Percentiles rank a stretch among this genome's conserved stretches.
Evolutionary conservation across 176 grass and related monocot genomes (phyloP).

Genomic region (Paspalum vaginatum): DNA sequence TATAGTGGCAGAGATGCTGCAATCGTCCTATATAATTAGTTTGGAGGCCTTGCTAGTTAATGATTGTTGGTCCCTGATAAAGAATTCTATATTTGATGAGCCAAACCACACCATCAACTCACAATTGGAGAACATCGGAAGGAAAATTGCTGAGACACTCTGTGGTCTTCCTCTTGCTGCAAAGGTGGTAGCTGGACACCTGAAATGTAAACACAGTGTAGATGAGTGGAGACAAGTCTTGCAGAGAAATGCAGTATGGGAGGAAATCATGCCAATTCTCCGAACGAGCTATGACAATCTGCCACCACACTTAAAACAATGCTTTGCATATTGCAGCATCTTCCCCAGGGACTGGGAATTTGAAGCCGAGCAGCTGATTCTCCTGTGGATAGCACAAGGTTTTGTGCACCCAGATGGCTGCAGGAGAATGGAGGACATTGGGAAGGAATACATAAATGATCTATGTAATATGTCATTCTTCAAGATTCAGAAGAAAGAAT

Average conservation of each 20-base stretch:
- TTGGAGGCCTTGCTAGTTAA: slow-evolving; percentile 31
- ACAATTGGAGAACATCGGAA: slow-evolving; percentile 34
- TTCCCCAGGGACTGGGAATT: slow-evolving; percentile 48
- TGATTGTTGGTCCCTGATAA: slow-evolving; percentile 47
- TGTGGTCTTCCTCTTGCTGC: slow-evolving; percentile 39
- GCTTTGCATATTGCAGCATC: slow-evolving; percentile 51
- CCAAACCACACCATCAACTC: neutral
- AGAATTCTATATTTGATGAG: slow-evolving; percentile 12
- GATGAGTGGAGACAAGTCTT: slow-evolving; percentile 28
- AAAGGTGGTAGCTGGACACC: slow-evolving; percentile 30
- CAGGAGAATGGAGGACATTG: slow-evolving; percentile 45
- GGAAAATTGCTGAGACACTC: slow-evolving; percentile 36
- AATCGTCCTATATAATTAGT: slow-evolving; percentile 3
- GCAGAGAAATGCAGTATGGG: slow-evolving; percentile 25
- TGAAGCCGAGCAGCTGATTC: slow-evolving; percentile 38
- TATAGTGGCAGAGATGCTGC: slow-evolving; percentile 28
- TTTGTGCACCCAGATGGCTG: slow-evolving; percentile 39
- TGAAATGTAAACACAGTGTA: slow-evolving; percentile 8
- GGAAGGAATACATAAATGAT: slow-evolving; percentile 38
- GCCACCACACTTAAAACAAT: slow-evolving; percentile 37
- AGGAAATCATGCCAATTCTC: slow-evolving; percentile 49
- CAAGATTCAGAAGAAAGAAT: slow-evolving; percentile 11
- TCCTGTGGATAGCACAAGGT: slow-evolving; percentile 53
- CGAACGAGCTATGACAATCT: slow-evolving; percentile 46
- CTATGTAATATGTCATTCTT: slow-evolving; percentile 43